A percentile compares a stretch with the other conserved stretches of the same genome.
Conservation (phyloP, 2,329 filamentous ascomycete species). For the Trichoderma breve region DNA sequence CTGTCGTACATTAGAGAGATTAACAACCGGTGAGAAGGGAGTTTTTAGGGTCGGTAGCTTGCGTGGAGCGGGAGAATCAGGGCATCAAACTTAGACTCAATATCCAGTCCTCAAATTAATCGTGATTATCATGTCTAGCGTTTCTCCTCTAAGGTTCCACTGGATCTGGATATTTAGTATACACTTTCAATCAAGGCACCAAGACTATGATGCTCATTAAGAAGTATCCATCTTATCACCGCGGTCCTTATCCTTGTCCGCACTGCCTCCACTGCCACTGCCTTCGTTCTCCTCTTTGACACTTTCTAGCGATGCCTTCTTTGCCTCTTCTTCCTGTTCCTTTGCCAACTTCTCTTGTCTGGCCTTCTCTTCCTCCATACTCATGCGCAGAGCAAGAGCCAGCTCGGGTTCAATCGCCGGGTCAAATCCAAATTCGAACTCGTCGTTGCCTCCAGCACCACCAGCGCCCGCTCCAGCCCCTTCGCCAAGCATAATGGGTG, state of each 20-base stretch:
- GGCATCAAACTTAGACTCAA: neutral
- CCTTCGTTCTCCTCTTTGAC: conserved; percentile 79
- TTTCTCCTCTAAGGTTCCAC: conserved; percentile 10
- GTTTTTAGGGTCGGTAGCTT: neutral
- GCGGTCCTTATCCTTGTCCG: conserved; percentile 45
- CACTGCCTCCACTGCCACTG: conserved; percentile 40
- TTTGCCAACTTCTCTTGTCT: conserved; percentile 82
- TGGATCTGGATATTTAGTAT: conserved; percentile 29
- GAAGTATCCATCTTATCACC: conserved; percentile 90
- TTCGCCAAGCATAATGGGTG: conserved; percentile 86
- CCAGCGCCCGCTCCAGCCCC: conserved; percentile 57
- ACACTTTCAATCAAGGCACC: conserved; percentile 36
- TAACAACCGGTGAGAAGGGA: conserved; percentile 51
- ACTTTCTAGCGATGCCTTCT: conserved; percentile 73
- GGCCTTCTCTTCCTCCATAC: conserved; percentile 96
- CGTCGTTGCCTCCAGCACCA: conserved; percentile 62
- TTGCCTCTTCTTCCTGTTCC: conserved; percentile 68
- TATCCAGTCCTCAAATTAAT: conserved; percentile 15
- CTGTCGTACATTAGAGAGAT: conserved; percentile 75
- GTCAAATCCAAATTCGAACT: conserved; percentile 76
- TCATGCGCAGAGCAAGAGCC: conserved; percentile 92
- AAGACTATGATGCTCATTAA: conserved; percentile 34
- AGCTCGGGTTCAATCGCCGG: conserved; percentile 89
- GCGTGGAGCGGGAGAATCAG: neutral
- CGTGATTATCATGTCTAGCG: conserved; percentile 11